A percentile compares a stretch with the other conserved stretches of the same genome.
Conservation (phyloP, 768 basidiomycete genomes). For the Cystobasidium onofrii region DNA sequence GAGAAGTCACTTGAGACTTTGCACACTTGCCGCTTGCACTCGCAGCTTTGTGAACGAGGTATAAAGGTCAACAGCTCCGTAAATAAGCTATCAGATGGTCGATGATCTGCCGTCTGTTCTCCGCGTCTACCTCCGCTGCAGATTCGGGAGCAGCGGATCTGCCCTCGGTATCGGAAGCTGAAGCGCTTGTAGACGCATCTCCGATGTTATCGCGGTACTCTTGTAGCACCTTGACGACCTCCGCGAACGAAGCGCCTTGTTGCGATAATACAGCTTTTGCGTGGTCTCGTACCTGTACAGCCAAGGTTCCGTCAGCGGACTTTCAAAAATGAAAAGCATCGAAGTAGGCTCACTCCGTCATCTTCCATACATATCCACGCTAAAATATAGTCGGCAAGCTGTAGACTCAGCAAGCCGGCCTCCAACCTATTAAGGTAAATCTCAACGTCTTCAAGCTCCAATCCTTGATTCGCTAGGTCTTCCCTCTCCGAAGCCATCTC, state of each 20-base stretch:
- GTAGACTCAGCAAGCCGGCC: slow-evolving; percentile 75
- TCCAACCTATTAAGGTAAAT: slow-evolving; percentile 79
- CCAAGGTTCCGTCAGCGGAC: background rate
- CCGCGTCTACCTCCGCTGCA: slow-evolving; percentile 58
- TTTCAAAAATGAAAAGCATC: background rate
- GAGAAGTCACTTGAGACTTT: no score
- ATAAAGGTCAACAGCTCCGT: background rate
- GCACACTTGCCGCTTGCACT: background rate
- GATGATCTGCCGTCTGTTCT: slow-evolving; percentile 47
- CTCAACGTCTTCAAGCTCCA: slow-evolving; percentile 60
- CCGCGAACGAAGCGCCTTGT: slow-evolving; percentile 60
- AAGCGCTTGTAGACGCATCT: slow-evolving; percentile 42
- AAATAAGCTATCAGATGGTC: slow-evolving; percentile 33
- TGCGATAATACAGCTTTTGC: slow-evolving; percentile 65
- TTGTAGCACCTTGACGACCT: slow-evolving; percentile 63
- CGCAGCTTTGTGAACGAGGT: background rate
- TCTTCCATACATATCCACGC: slow-evolving; percentile 98
- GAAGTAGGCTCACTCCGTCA: slow-evolving; percentile 70
- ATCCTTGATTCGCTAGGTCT: slow-evolving; percentile 51
- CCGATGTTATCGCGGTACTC: slow-evolving; percentile 68
- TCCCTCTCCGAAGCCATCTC: slow-evolving; percentile 55
- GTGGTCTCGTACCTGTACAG: slow-evolving; percentile 65
- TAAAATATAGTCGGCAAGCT: slow-evolving; percentile 85
- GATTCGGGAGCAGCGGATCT: slow-evolving; percentile 44
- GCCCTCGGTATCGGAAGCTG: slow-evolving; percentile 39